Base-by-base conservation (phyloP, 225 moss, liverwort and hornwort species). In the Lunularia cruciata region DNA sequence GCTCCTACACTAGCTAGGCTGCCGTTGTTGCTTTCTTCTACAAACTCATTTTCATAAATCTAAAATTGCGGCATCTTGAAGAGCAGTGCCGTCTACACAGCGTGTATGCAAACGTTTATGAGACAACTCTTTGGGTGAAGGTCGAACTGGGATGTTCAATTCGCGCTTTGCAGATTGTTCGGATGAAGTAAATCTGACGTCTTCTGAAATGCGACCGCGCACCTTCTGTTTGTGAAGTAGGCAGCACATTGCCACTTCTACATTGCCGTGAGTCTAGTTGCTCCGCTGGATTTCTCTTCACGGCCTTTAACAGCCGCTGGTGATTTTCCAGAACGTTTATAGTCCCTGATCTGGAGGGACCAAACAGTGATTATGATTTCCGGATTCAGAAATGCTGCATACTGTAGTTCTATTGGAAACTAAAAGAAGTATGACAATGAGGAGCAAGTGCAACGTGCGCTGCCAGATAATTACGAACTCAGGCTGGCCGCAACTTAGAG, bases 241-340 rank as follows among this genome's bases (percentile, higher is more conserved):
- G 25, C 16, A 30, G 40, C 46, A 45, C 45, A 4, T 31, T 73
- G 28, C 2, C 39, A 32, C 30, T 57, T 40, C 47, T 72, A 78
- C 75, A 82, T 75, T 16, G 82, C 74, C 37, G 82, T 64, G 35
- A 82, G 77, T 72, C 82, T 69, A 62, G 82, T 13, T 65, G 82
- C 54, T 62, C 82, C 82, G 51, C 68, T 69, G 1, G 69, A 72
- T 71, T 86, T 86, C 65, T 86, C 86, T 52, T 86, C 86, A 8
- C 86, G 76, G 19, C 83, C 80, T 68, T 86, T 86, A 34, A 79
- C 77, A 30, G 81, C 75, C 28, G 88, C 51, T 32, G 88, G 67
- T 3, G 87, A 85, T 70, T 95, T 95, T 45, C 95, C 90, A 25
- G 90, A 95, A 57, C 95, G 95, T 70, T 88, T 95, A 46, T 95